Evolutionary conservation across 768 basidiomycete genomes (phyloP).

Genomic region (Pulveroboletus ravenelii): DNA sequence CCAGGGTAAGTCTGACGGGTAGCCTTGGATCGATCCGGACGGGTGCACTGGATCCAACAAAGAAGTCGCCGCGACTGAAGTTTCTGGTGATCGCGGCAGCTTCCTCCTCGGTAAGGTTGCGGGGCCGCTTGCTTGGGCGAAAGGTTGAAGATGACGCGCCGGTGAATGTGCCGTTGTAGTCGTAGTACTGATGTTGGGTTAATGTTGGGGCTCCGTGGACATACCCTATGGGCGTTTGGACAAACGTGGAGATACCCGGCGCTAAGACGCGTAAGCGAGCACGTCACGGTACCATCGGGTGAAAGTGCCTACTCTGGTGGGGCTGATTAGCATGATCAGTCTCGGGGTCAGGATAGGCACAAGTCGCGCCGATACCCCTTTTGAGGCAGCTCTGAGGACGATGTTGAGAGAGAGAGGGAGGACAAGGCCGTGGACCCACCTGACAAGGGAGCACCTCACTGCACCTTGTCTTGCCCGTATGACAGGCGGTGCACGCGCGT

Average conservation of each 20-base stretch:
- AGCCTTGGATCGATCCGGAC: conserved; percentile 79
- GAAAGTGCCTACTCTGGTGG: conserved; percentile 23
- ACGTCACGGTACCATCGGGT: background rate
- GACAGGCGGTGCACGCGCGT: conserved; percentile 76
- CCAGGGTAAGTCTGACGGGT: conserved; percentile 73
- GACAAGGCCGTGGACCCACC: conserved; percentile 36
- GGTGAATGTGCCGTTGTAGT: conserved; percentile 66
- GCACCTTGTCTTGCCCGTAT: conserved; percentile 78
- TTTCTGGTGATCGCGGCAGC: conserved; percentile 80
- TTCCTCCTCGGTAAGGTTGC: conserved; percentile 78
- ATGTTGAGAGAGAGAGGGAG: conserved; percentile 1
- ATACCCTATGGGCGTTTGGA: conserved; percentile 37
- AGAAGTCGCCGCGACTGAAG: conserved; percentile 78
- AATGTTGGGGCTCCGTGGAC: conserved; percentile 41
- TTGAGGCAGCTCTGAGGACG: conserved; percentile 68
- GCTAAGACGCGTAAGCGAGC: conserved; percentile 19
- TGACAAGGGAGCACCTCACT: conserved; percentile 81
- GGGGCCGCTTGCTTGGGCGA: conserved; percentile 75
- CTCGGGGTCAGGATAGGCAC: conserved; percentile 79
- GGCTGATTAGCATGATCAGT: conserved; percentile 39
- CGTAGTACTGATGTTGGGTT: conserved; percentile 65
- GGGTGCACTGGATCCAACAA: conserved; percentile 73
- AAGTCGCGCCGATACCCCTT: conserved; percentile 64
- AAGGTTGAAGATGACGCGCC: conserved; percentile 72
- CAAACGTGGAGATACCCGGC: conserved; percentile 34